Conservation (phyloP, 176 grass and related monocot genomes). For the Tuctoria greenei region DNA sequence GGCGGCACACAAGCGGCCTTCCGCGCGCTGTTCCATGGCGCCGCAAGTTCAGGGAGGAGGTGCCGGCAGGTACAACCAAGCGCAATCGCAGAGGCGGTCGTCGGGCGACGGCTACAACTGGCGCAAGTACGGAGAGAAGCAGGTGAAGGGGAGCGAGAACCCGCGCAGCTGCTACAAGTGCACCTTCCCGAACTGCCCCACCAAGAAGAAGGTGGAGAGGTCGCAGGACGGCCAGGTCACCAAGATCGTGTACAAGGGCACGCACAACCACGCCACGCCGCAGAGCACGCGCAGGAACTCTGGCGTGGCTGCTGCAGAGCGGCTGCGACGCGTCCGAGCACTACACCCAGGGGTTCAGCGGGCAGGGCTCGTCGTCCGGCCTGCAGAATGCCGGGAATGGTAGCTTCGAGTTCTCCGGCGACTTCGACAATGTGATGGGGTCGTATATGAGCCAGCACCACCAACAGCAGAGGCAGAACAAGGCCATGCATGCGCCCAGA, state of each 20-base stretch:
- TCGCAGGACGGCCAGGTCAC: conserved; percentile 93
- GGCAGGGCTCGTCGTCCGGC: conserved; percentile 37
- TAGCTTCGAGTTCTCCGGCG: conserved; percentile 38
- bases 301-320: conserved; percentile 35
- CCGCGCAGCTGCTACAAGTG: conserved; percentile 99
- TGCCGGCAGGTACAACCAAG: conserved; percentile 34
- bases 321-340: conserved; percentile 56
- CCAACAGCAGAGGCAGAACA: conserved; percentile 66
- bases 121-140: conserved; percentile 99
- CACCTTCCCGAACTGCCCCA: conserved; percentile 81
- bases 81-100: conserved; percentile 43
- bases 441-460: conserved; percentile 67
- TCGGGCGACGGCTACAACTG: conserved; percentile 96
- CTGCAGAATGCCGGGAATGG: conserved; percentile 26
- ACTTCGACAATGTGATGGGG: conserved; percentile 47
- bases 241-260: conserved; percentile 93
- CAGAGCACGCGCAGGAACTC: conserved; percentile 60
- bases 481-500: conserved; percentile 49
- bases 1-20: conserved; percentile 32
- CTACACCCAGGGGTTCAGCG: conserved; percentile 43
- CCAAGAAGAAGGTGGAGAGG: conserved; percentile 96
- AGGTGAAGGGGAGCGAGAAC: conserved; percentile 96
- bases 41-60: conserved; percentile 4
- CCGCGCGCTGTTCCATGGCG: conserved; percentile 32
- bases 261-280: conserved; percentile 88